Percentiles rank a stretch among this genome's conserved stretches.
These are phyloP conservation scores for Lactarius evosmus DNA, from an alignment of 768 basidiomycete genomes.

Conservation along the genomic window DNA sequence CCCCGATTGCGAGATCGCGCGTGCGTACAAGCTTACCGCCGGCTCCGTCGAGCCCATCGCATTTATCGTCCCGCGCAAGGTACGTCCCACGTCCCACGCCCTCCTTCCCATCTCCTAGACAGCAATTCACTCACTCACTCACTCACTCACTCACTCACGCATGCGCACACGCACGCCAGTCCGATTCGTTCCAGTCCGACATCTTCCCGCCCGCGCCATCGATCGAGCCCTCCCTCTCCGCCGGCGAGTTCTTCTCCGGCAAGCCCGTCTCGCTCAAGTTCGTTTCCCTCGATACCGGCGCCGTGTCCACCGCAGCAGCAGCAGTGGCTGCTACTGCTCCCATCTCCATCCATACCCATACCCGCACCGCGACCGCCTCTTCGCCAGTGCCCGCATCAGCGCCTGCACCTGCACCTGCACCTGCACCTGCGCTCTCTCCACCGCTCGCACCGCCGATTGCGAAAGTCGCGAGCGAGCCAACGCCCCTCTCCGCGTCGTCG, in stretches of 20 bases:
- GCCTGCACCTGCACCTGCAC: slow-evolving; percentile 34
- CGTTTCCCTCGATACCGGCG: slow-evolving; percentile 73
- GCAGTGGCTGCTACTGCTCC: no score
- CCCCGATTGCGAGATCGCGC: slow-evolving; percentile 89
- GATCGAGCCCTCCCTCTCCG: slow-evolving; percentile 70
- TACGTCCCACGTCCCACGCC: slow-evolving; percentile 39
- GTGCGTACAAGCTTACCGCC: slow-evolving; percentile 84
- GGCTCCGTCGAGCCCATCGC: slow-evolving; percentile 81
- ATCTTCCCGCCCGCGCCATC: slow-evolving; percentile 93
- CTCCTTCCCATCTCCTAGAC: slow-evolving; percentile 1
- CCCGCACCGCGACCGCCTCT: slow-evolving; percentile 30
- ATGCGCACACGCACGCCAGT: slow-evolving; percentile 44
- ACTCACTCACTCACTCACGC: not conserved
- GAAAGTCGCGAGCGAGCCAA: slow-evolving; percentile 19
- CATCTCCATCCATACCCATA: no score
- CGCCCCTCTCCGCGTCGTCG: slow-evolving; percentile 16
- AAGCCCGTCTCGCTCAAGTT: slow-evolving; percentile 77
- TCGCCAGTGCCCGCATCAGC: slow-evolving; percentile 35
- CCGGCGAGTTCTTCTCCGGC: slow-evolving; percentile 85
- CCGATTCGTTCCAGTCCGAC: slow-evolving; percentile 95
- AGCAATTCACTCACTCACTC: no score
- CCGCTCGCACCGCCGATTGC: slow-evolving; percentile 28
- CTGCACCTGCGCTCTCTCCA: slow-evolving; percentile 31
- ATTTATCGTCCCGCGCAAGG: slow-evolving; percentile 94
- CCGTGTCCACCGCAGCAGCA: slow-evolving; percentile 37